Conservation (phyloP, 257 asterid genomes). For the Plantago ovata region DNA sequence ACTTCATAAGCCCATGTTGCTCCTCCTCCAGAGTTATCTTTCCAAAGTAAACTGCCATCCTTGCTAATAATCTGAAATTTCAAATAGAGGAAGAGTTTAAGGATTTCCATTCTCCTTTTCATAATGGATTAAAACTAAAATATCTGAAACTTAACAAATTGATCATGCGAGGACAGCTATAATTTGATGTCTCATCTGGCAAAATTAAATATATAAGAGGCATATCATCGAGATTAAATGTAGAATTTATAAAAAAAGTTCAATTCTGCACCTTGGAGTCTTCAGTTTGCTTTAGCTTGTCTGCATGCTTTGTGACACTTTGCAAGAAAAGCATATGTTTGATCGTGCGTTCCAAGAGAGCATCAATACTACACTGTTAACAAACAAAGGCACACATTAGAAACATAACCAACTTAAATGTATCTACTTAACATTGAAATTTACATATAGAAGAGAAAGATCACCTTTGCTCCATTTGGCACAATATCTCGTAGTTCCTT, state of each 20-base stretch:
- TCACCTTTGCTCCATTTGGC: slow-evolving; percentile 75
- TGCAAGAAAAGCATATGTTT: slow-evolving; percentile 84
- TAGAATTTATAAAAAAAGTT: too few species aligned
- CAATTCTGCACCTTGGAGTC: slow-evolving; percentile 51
- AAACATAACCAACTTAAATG: neutral
- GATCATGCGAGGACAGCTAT: neutral
- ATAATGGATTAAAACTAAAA: neutral
- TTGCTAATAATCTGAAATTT: slow-evolving; percentile 44
- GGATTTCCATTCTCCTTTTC: neutral
- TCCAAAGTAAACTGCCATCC: slow-evolving; percentile 49
- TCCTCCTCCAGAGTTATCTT: slow-evolving; percentile 65
- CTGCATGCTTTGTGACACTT: slow-evolving; percentile 73
- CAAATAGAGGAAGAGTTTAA: slow-evolving; percentile 4
- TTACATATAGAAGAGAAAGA: neutral
- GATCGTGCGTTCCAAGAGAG: slow-evolving; percentile 74
- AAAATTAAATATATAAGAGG: neutral
- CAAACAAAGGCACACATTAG: slow-evolving; percentile 13
- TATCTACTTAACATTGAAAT: neutral
- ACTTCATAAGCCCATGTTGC: slow-evolving; percentile 90
- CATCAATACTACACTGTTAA: slow-evolving; percentile 84
- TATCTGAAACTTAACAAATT: neutral
- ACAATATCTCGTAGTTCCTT: slow-evolving; percentile 79
- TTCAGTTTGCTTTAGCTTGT: slow-evolving; percentile 63
- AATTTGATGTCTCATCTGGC: neutral
- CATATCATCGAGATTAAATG: too few species aligned